Percentiles rank a stretch among this genome's conserved stretches.
phyloP scores from a whole-genome alignment of 129 eudicot species.

The Centrapalus pauciflorus region DNA sequence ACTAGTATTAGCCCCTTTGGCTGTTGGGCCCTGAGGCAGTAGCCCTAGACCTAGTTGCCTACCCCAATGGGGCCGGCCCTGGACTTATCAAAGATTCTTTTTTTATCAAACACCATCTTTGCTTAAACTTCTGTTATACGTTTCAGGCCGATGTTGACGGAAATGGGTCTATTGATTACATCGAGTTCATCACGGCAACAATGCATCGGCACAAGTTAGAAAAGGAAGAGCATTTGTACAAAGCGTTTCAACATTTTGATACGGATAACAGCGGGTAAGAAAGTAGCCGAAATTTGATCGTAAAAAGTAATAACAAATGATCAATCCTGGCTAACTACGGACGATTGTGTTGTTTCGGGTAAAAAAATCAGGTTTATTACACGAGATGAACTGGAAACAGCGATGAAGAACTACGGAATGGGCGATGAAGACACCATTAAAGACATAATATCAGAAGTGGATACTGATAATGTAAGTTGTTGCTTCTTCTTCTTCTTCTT shows the following conservation, averaged over 20 bases:
- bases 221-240: slow-evolving; percentile 73
- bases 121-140: background rate
- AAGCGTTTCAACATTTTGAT: slow-evolving; percentile 81
- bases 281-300: background rate
- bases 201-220: slow-evolving; percentile 92
- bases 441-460: slow-evolving; percentile 92
- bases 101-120: background rate
- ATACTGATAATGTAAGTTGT: slow-evolving; percentile 71
- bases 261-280: slow-evolving; percentile 81
- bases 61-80: too few relatives aligned
- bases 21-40: too few relatives aligned
- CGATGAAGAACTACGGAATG: slow-evolving; percentile 79
- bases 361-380: slow-evolving; percentile 68
- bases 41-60: too few relatives aligned
- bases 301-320: background rate
- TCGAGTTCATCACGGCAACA: slow-evolving; percentile 86
- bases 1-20: too few relatives aligned
- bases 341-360: background rate
- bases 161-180: slow-evolving; percentile 84
- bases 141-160: slow-evolving; percentile 91
- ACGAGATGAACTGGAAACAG: slow-evolving; percentile 82
- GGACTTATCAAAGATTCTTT: slow-evolving; percentile 8
- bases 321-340: background rate
- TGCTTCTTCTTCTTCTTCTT: background rate
- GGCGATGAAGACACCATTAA: slow-evolving; percentile 75